A percentile compares a stretch with the other conserved stretches of the same genome.
phyloP scores from a whole-genome alignment of 169 alveolate genomes.

The Cryptosporidium ryanae region DNA sequence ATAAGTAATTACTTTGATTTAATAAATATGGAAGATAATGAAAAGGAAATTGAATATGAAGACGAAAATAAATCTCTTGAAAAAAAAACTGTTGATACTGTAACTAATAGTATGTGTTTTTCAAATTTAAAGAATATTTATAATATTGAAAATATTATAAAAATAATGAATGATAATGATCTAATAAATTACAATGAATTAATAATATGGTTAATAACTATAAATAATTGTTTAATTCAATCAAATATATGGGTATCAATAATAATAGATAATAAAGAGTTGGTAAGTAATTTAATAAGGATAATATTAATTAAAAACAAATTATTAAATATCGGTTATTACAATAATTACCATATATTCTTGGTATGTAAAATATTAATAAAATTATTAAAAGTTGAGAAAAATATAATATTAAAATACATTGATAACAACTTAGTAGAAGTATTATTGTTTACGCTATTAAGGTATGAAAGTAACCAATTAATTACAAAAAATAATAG shows the following conservation, averaged over 20 bases:
- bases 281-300: slow-evolving; percentile 3
- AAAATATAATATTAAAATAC: slow-evolving; percentile 5
- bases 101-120: neutral
- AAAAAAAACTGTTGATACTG: neutral
- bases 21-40: neutral
- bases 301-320: slow-evolving; percentile 10
- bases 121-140: neutral
- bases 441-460: slow-evolving; percentile 2
- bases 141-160: neutral
- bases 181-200: slow-evolving; percentile 24
- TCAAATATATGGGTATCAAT: slow-evolving; percentile 44
- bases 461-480: slow-evolving; percentile 24
- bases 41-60: neutral
- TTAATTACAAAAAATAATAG: neutral
- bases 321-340: neutral
- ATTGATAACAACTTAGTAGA: slow-evolving; percentile 29
- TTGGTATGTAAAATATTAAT: slow-evolving; percentile 39
- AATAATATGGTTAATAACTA: slow-evolving; percentile 32
- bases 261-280: slow-evolving; percentile 1
- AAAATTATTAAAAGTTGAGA: neutral
- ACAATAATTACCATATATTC: slow-evolving; percentile 37
- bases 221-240: slow-evolving; percentile 51
- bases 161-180: slow-evolving; percentile 12
- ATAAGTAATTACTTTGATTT: neutral
- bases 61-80: neutral